Percentiles rank a stretch among this genome's conserved stretches.
Evolutionary conservation across 768 basidiomycete species (phyloP).

Genomic region (Mrakia frigida): DNA sequence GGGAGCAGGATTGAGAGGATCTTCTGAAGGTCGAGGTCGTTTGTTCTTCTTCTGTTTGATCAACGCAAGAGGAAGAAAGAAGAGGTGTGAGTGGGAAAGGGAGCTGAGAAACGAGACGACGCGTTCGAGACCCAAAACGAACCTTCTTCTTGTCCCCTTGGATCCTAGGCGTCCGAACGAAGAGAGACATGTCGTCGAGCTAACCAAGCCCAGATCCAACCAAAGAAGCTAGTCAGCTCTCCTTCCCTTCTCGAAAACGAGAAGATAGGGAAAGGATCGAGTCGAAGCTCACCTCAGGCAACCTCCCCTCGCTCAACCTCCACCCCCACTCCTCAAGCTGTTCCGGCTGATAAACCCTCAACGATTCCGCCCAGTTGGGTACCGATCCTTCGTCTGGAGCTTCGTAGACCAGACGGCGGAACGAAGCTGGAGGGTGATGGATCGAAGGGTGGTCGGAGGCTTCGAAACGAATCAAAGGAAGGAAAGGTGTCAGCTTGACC

Average conservation of each 20-base stretch:
- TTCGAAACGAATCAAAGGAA: neutral
- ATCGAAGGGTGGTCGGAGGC: constrained; percentile 26
- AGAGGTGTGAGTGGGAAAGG: neutral
- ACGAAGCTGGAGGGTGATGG: constrained; percentile 11
- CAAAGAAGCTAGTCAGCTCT: neutral
- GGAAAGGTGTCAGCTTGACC: neutral
- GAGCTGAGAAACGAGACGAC: neutral
- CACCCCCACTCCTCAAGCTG: constrained; percentile 18
- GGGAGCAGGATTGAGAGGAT: neutral
- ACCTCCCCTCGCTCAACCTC: constrained; percentile 11
- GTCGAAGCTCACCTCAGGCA: neutral
- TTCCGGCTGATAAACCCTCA: neutral
- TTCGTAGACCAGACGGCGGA: constrained; percentile 15
- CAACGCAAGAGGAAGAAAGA: neutral
- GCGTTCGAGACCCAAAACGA: neutral
- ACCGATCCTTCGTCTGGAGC: constrained; percentile 21
- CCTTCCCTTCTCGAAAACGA: neutral
- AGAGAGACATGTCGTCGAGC: constrained; percentile 16
- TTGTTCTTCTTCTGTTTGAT: constrained; percentile 8
- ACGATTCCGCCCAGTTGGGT: neutral
- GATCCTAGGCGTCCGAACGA: constrained; percentile 8
- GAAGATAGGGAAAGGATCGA: neutral
- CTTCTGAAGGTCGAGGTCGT: constrained; percentile 9
- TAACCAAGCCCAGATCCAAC: neutral
- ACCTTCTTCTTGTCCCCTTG: constrained; percentile 17